Evolutionary conservation across 192 early-diverging fungal genomes (phyloP).

Genomic region (Entomortierella lignicola): DNA sequence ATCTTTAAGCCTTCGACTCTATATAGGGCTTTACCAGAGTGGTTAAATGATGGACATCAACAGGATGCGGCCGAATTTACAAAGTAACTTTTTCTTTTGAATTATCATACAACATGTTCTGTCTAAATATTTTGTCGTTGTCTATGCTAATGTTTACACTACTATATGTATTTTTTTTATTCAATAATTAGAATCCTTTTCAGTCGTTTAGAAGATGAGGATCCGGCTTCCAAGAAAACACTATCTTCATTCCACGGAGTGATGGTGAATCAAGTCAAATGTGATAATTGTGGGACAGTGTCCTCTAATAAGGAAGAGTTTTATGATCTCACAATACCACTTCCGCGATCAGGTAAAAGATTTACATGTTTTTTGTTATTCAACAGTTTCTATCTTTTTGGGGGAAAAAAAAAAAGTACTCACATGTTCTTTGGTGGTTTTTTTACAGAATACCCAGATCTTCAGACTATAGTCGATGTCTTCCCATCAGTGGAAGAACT

Average conservation of each 20-base stretch:
- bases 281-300: constrained; percentile 22
- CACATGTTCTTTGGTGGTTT: no score
- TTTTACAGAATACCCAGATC: constrained; percentile 2
- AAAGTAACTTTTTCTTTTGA: constrained; percentile 12
- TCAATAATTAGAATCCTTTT: constrained; percentile 29
- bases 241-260: constrained; percentile 40
- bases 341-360: constrained; percentile 26
- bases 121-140: no score
- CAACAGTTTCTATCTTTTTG: no score
- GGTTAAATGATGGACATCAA: constrained; percentile 50
- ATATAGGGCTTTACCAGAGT: constrained; percentile 36
- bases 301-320: constrained; percentile 42
- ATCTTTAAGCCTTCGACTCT: constrained; percentile 28
- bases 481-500: constrained; percentile 36
- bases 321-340: constrained; percentile 36
- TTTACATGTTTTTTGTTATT: no score
- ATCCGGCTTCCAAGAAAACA: constrained; percentile 18
- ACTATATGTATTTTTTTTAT: neutral
- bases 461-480: constrained; percentile 31
- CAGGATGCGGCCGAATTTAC: constrained; percentile 50
- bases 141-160: neutral
- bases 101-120: no score
- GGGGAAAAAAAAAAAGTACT: no score
- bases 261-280: constrained; percentile 37
- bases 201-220: constrained; percentile 36